Evolutionary conservation across 2,329 filamentous ascomycete species (phyloP).

Genomic region (Hypocreales sp.): DNA sequence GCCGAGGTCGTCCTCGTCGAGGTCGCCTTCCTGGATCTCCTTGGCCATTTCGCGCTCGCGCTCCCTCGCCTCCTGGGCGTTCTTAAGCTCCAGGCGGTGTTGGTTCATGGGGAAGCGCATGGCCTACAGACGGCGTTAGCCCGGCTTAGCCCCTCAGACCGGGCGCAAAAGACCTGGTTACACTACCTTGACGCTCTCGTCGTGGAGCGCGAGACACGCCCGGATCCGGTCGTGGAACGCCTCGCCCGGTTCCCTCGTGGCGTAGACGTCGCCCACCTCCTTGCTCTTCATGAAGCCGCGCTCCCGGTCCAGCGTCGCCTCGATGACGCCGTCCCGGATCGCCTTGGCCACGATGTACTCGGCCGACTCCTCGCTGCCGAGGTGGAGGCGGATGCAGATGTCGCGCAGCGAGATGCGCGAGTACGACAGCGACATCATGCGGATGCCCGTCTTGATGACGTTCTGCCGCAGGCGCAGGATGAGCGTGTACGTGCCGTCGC

Average conservation of each 20-base stretch:
- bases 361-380: slow-evolving; percentile 91
- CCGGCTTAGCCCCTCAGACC: not conserved
- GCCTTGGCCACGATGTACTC: slow-evolving; percentile 99
- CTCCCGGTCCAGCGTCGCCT: slow-evolving; percentile 87
- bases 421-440: slow-evolving; percentile 98
- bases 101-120: slow-evolving; percentile 99
- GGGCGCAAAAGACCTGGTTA: no score
- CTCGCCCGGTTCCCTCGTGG: slow-evolving; percentile 87
- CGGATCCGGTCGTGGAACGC: slow-evolving; percentile 94
- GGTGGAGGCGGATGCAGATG: slow-evolving; percentile 86
- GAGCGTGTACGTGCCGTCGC: slow-evolving; percentile 88
- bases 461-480: slow-evolving; percentile 93
- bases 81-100: slow-evolving; percentile 91
- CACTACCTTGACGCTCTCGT: slow-evolving; percentile 96
- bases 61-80: slow-evolving; percentile 94
- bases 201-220: slow-evolving; percentile 80
- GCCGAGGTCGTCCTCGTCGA: slow-evolving; percentile 91
- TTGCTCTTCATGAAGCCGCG: slow-evolving; percentile 98
- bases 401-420: slow-evolving; percentile 93
- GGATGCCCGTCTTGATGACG: slow-evolving; percentile 97
- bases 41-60: slow-evolving; percentile 93
- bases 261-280: slow-evolving; percentile 89
- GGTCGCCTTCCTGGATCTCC: slow-evolving; percentile 94
- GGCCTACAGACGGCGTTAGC: slow-evolving; percentile 36
- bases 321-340: slow-evolving; percentile 92